A percentile compares a stretch with the other conserved stretches of the same genome.
Conservation (phyloP, 176 grass and related monocot species). For the Lolium perenne region DNA sequence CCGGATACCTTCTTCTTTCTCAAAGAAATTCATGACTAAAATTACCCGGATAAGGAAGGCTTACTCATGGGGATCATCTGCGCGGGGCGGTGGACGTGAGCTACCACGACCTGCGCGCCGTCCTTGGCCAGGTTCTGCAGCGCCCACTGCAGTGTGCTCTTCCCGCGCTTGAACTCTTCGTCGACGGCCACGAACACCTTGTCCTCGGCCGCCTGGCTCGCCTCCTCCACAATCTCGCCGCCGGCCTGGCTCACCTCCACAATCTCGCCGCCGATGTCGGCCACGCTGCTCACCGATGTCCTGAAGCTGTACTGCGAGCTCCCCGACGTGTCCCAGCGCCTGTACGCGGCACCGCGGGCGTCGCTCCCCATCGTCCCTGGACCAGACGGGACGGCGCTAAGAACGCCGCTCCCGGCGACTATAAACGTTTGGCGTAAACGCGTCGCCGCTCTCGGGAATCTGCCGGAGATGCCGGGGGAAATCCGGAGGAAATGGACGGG, state of each 20-base stretch:
- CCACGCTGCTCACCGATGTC: constrained; percentile 36
- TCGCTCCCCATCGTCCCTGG: constrained; percentile 6
- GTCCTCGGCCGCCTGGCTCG: background rate
- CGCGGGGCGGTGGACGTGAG: constrained; percentile 62
- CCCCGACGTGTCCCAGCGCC: constrained; percentile 38
- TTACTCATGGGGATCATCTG: constrained; percentile 62
- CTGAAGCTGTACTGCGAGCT: constrained; percentile 49
- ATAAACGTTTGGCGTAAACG: background rate
- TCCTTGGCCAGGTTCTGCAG: constrained; percentile 60
- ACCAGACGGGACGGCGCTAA: background rate
- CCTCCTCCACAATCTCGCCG: constrained; percentile 11
- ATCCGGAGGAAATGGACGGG: background rate
- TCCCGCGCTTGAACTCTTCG: constrained; percentile 55
- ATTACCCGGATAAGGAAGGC: background rate
- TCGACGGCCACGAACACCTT: constrained; percentile 69
- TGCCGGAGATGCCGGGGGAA: background rate
- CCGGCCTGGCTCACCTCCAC: background rate
- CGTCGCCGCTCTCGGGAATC: constrained; percentile 8
- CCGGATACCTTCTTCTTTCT: background rate
- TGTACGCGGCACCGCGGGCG: background rate
- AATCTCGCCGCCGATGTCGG: constrained; percentile 23
- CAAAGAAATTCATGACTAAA: background rate
- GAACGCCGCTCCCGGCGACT: background rate
- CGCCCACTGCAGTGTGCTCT: constrained; percentile 58
- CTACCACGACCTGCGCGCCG: constrained; percentile 45